These are phyloP conservation scores for Violaceomyces palustris DNA, from an alignment of 1,284 basidiomycete genomes.

Conservation along the genomic window DNA sequence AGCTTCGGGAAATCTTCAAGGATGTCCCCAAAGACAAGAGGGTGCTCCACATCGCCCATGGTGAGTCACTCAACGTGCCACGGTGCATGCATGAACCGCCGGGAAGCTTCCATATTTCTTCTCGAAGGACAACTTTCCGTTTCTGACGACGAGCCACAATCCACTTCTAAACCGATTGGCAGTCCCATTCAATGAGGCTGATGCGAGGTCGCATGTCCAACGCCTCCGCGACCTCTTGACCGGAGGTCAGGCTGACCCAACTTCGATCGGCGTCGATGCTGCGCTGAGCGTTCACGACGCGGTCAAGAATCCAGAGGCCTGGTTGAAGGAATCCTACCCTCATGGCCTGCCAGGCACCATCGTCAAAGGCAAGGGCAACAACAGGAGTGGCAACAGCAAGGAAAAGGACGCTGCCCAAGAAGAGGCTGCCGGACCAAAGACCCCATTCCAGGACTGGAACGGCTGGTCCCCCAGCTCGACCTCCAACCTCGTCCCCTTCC, in stretches of 20 bases:
- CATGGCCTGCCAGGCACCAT: too few species aligned
- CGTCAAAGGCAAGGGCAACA: conserved; percentile 6
- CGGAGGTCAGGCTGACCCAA: conserved; percentile 54
- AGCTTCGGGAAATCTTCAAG: conserved; percentile 45
- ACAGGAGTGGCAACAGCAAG: too few species aligned
- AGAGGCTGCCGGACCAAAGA: conserved; percentile 4
- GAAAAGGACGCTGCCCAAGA: conserved; percentile 8
- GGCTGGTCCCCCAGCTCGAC: conserved; percentile 52
- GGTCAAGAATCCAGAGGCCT: conserved; percentile 54
- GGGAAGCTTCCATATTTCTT: too few species aligned
- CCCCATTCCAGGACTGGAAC: conserved; percentile 53
- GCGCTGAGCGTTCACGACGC: conserved; percentile 57
- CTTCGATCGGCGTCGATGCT: conserved; percentile 55
- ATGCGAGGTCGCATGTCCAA: conserved; percentile 57
- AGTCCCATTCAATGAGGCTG: conserved; percentile 58
- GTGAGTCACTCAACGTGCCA: too few species aligned
- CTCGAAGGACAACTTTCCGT: too few species aligned
- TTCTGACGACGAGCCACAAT: too few species aligned
- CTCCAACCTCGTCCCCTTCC: conserved; percentile 50
- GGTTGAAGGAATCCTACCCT: conserved; percentile 26
- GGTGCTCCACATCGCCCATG: conserved; percentile 42
- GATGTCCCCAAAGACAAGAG: conserved; percentile 36
- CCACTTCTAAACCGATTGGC: too few species aligned
- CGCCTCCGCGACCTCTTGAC: conserved; percentile 57
- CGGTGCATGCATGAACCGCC: too few species aligned